A percentile compares a stretch with the other conserved stretches of the same genome.
Evolutionary conservation across 2,329 filamentous ascomycete genomes (phyloP).

Genomic region (Elsinoe necatrix): DNA sequence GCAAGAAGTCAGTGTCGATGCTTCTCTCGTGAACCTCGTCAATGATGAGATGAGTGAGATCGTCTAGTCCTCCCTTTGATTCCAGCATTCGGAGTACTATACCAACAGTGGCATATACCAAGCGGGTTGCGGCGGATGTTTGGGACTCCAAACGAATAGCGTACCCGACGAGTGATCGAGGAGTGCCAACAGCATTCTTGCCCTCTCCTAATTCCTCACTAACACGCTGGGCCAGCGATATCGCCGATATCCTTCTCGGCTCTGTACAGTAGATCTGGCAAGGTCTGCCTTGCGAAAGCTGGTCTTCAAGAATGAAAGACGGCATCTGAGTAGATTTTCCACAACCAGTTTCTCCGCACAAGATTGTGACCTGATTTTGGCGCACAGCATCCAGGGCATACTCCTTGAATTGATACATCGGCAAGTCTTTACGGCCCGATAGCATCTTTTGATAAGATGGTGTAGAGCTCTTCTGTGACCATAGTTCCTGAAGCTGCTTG

Average conservation of each 20-base stretch:
- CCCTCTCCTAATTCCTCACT: slow-evolving; percentile 90
- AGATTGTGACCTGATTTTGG: slow-evolving; percentile 74
- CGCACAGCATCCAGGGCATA: slow-evolving; percentile 71
- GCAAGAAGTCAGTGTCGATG: slow-evolving; percentile 91
- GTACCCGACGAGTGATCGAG: slow-evolving; percentile 80
- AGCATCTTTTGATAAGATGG: slow-evolving; percentile 69
- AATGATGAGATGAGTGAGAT: slow-evolving; percentile 89
- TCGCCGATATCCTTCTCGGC: slow-evolving; percentile 88
- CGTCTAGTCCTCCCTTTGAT: slow-evolving; percentile 71
- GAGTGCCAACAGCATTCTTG: slow-evolving; percentile 71
- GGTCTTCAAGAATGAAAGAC: slow-evolving; percentile 82
- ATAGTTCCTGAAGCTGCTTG: slow-evolving; percentile 42
- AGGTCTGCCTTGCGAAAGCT: slow-evolving; percentile 66
- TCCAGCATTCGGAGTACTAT: slow-evolving; percentile 99
- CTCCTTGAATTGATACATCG: slow-evolving; percentile 78
- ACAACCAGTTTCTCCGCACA: slow-evolving; percentile 94
- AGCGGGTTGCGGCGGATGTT: slow-evolving; percentile 66
- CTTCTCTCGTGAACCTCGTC: slow-evolving; percentile 95
- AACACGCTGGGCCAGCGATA: slow-evolving; percentile 84
- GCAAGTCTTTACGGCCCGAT: slow-evolving; percentile 65
- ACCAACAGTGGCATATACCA: slow-evolving; percentile 81
- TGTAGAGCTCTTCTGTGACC: slow-evolving; percentile 44
- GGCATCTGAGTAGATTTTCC: slow-evolving; percentile 98
- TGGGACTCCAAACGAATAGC: slow-evolving; percentile 90
- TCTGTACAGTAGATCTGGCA: slow-evolving; percentile 97